Conservation (phyloP, 257 asterid genomes). For the Sherardia arvensis region DNA sequence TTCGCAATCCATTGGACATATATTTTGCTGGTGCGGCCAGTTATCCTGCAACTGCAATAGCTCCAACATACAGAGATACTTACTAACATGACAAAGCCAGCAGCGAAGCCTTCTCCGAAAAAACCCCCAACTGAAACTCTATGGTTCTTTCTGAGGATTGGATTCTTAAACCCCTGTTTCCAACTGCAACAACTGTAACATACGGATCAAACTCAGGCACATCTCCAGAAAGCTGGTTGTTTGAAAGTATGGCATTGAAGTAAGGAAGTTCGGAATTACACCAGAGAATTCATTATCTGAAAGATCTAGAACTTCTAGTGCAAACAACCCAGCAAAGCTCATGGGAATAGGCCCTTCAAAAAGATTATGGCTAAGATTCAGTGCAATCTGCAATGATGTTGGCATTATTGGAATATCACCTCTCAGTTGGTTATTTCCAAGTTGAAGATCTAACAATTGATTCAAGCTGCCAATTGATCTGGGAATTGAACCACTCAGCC, state of each 20-base stretch:
- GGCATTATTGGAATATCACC: not conserved
- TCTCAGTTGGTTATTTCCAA: not conserved
- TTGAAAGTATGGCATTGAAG: not conserved
- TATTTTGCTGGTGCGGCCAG: constrained; percentile 28
- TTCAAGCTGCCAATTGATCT: not conserved
- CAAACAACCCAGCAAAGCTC: not conserved
- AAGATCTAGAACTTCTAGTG: not conserved
- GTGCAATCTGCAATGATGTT: not conserved
- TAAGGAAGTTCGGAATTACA: not conserved
- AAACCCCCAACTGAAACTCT: not conserved
- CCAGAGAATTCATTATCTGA: not conserved
- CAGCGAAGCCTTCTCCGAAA: not conserved
- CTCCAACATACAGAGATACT: constrained; percentile 35
- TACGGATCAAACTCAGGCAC: not conserved
- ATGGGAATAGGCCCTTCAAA: not conserved
- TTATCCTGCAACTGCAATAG: constrained; percentile 24
- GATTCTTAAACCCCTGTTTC: not conserved
- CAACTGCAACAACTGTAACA: not conserved
- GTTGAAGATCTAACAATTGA: not conserved
- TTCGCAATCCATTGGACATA: not conserved
- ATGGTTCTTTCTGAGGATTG: not conserved
- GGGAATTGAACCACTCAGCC: not conserved
- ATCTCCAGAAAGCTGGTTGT: not conserved
- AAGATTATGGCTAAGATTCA: not conserved
- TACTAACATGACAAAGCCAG: not conserved